A percentile compares a stretch with the other conserved stretches of the same genome.
Evolutionary conservation across 208 protist genomes (phyloP).

Genomic region (Trypanosomatidae sp.): DNA sequence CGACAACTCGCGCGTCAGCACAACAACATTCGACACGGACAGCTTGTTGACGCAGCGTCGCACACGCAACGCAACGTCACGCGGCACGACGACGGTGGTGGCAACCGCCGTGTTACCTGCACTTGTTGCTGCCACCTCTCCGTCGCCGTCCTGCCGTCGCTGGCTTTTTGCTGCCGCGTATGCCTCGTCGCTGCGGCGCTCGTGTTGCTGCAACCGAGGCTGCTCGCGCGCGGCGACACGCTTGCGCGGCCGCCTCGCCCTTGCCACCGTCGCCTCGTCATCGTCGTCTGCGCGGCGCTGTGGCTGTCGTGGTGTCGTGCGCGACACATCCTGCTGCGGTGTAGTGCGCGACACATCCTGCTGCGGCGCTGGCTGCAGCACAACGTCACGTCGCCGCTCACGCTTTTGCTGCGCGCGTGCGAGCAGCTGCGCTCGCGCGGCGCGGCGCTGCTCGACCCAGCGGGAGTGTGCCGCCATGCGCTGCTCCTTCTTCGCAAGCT

Average conservation of each 20-base stretch:
- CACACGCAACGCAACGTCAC: constrained; percentile 15
- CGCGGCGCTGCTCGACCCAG: constrained; percentile 33
- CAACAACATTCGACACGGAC: constrained; percentile 58
- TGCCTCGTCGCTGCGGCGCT: too few species aligned
- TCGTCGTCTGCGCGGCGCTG: too few species aligned
- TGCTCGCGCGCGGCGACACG: too few species aligned
- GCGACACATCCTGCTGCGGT: background rate
- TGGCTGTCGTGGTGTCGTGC: background rate
- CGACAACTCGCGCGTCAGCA: constrained; percentile 41
- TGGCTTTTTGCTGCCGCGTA: too few species aligned
- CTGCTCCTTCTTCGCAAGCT: constrained; percentile 18
- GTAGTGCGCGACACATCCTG: background rate
- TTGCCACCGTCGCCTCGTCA: too few species aligned
- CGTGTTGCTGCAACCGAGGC: too few species aligned
- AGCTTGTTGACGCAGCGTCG: constrained; percentile 64
- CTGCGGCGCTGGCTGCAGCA: constrained; percentile 3
- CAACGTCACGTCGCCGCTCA: too few species aligned
- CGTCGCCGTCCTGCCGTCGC: background rate
- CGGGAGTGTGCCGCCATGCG: constrained; percentile 41
- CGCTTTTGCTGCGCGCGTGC: constrained; percentile 2
- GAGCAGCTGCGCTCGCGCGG: constrained; percentile 5
- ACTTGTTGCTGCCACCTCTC: background rate
- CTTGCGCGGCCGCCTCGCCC: too few species aligned
- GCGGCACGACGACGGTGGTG: constrained; percentile 6
- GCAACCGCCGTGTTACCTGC: background rate